Evolutionary conservation across 164 flowering plant genomes (phyloP), one percentile per base, ranked within the genome.

Genomic region (Kalanchoe fedtschenkoi): DNA sequence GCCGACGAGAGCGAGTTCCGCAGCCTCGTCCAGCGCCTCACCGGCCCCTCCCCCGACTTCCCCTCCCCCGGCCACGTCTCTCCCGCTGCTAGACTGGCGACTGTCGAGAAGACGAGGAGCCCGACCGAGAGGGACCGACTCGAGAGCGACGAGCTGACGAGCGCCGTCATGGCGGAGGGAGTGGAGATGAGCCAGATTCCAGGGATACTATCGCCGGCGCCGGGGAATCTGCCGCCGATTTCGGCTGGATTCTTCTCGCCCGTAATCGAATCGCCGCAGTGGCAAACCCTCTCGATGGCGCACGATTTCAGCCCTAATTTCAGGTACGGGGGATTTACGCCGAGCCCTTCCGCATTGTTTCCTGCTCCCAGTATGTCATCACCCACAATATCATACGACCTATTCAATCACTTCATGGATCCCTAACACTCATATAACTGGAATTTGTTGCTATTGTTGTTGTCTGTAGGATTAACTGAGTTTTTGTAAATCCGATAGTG

Each of bases 181-280:
- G 46, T 71, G 10, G 75, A 68, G n/a, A 5, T 77, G 59, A 68
- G 74, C 65, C 70, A 39, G 26, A 26, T 68, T 43, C 80, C 84
- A 8, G 91, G 98, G 57, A 86, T 92, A 5, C 65, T 92, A 54
- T 87, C 98, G 16, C 96, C 96, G 66, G 76, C 81, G 6, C 96
- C 98, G 60, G 79, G 74, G 32, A 68, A 79, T 34, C 60, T 86
- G 64, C 84, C 86, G 38, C 74, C 83, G 15, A 75, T 82, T 10
- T 70, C 84, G 10, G 71, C 87, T 0, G 78, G 68, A 58, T 76
- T 81, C 38, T 89, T 92, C 70, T 81, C 93, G 11, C 83, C 96
- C 60, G 62, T 68, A 32, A 11, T 70, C 1, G 83, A 75, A 44
- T 74, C 76, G 10, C 54, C 54, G 54, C 54, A 47, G 54, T 47